phyloP scores from a whole-genome alignment of 495 filamentous ascomycete genomes.

The Hyaloscypha variabilis region DNA sequence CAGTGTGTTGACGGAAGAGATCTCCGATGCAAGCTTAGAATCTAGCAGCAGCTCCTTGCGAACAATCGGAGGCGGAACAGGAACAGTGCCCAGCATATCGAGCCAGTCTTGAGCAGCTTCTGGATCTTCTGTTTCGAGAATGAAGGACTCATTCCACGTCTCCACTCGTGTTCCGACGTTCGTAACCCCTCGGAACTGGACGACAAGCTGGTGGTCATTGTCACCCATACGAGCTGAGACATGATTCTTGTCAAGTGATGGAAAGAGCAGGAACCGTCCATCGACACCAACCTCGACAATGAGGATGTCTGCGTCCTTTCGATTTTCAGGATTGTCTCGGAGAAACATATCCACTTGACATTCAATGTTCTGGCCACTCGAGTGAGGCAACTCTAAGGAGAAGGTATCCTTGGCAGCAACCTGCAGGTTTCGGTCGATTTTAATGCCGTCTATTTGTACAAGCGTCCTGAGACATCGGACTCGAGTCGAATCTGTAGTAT shows the following conservation, averaged over 20 bases:
- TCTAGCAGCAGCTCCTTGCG: not conserved
- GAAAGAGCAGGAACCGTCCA: conserved; percentile 86
- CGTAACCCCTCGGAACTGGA: conserved; percentile 78
- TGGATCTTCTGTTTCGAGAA: conserved; percentile 68
- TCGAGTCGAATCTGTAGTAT: conserved; percentile 76
- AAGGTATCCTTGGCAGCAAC: conserved; percentile 91
- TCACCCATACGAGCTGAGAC: conserved; percentile 84
- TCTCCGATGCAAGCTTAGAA: conserved; percentile 1
- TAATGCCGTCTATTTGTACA: conserved; percentile 66
- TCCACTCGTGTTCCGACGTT: conserved; percentile 31
- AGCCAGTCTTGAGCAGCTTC: conserved; percentile 86
- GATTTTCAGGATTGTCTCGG: conserved; percentile 67
- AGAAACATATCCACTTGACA: conserved; percentile 89
- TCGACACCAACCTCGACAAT: conserved; percentile 82
- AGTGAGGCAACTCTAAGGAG: conserved; percentile 81
- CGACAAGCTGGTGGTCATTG: conserved; percentile 65
- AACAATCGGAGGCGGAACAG: conserved; percentile 12
- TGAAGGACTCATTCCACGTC: conserved; percentile 83
- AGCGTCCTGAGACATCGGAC: conserved; percentile 79
- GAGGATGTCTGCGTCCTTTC: conserved; percentile 75
- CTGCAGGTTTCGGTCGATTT: conserved; percentile 69
- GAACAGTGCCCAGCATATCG: conserved; percentile 64
- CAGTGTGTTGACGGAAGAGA: not conserved
- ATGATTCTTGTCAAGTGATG: conserved; percentile 67
- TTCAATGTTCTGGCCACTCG: conserved; percentile 83